Conservation (phyloP, 192 early-diverging fungal genomes). For the Podila verticillata region DNA sequence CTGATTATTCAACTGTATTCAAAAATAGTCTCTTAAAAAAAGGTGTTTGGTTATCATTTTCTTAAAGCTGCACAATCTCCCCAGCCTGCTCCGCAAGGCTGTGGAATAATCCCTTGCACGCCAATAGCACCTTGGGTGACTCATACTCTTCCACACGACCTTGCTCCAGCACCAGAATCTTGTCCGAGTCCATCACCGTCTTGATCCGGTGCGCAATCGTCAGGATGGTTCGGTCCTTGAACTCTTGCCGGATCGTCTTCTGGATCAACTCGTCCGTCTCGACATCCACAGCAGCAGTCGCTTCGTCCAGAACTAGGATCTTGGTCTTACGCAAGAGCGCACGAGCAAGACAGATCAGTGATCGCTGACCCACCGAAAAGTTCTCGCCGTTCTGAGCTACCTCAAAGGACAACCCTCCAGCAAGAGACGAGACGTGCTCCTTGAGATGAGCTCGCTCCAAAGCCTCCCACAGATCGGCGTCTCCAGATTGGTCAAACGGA, state of each 20-base stretch:
- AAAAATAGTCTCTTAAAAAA: too few species aligned
- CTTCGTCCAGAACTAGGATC: conserved; percentile 57
- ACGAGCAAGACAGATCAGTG: conserved; percentile 63
- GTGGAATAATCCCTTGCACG: conserved; percentile 38
- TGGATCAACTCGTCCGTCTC: conserved; percentile 90
- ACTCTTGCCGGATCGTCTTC: conserved; percentile 81
- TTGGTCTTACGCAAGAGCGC: conserved; percentile 66
- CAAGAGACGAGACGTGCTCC: conserved; percentile 32
- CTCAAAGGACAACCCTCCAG: conserved; percentile 32
- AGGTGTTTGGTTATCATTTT: too few species aligned
- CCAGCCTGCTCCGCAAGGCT: conserved; percentile 59
- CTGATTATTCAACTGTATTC: too few species aligned
- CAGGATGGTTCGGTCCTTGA: conserved; percentile 81
- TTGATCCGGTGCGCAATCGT: conserved; percentile 92
- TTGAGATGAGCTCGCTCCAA: conserved; percentile 61
- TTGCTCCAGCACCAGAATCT: conserved; percentile 69
- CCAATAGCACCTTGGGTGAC: conserved; percentile 67
- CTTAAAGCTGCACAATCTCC: too few species aligned
- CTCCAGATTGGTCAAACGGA: conserved; percentile 64
- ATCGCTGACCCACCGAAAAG: conserved; percentile 63
- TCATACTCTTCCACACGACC: conserved; percentile 73
- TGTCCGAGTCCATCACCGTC: conserved; percentile 89
- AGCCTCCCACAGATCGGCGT: conserved; percentile 70
- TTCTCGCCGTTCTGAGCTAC: conserved; percentile 60
- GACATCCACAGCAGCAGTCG: conserved; percentile 75